Evolutionary conservation across 768 basidiomycete species (phyloP), one percentile per base, ranked within the genome.

Genomic region (Guyanaporus albipodus): DNA sequence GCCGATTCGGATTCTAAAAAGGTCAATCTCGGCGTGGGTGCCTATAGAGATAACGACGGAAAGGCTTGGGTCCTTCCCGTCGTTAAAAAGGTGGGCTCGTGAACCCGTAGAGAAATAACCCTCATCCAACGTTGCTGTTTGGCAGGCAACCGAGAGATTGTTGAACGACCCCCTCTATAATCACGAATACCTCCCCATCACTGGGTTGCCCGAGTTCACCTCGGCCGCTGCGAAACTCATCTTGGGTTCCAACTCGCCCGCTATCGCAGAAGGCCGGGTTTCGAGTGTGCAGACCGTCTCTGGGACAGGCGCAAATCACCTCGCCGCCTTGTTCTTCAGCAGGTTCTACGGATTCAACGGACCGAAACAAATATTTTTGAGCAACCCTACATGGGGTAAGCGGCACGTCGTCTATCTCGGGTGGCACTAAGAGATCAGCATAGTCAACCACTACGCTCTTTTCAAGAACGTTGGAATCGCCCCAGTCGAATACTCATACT

Each of bases 381-480:
- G 93, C 61, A 81, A 91, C 58, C 95, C 95, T 21, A 95, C 95
- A 8, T 99, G 95, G 95, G 85, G 93, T 83, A 70, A 70, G 85
- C 62, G 8, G 54, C 34, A 40, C 11, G 18, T 44, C 21, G 6
- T 43, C 44, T 43, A 34, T 44, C 46, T 23, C 38, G 15, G 17
- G 39, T 19, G 1, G 24, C 37, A 37, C 44, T 53, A n/a, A n/a
- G 2, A 48, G 18, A 9, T 45, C 10, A 11, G 31, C 19, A 0
- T 56, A 91, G 91, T 80, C 41, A 93, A 87, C 70, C 96, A 99
- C 68, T 79, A 85, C 54, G 85, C 91, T 17, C 88, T 98, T 60
- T 87, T 94, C 71, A 83, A 78, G 58, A 93, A 93, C 59, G 90
- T 92, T 14, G 92, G 88, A 31, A 83, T 99, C 51, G 76, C 85